Percentiles rank a stretch among this genome's conserved stretches.
phyloP scores from a whole-genome alignment of 257 asterid species.

The Solanum clarkiae region DNA sequence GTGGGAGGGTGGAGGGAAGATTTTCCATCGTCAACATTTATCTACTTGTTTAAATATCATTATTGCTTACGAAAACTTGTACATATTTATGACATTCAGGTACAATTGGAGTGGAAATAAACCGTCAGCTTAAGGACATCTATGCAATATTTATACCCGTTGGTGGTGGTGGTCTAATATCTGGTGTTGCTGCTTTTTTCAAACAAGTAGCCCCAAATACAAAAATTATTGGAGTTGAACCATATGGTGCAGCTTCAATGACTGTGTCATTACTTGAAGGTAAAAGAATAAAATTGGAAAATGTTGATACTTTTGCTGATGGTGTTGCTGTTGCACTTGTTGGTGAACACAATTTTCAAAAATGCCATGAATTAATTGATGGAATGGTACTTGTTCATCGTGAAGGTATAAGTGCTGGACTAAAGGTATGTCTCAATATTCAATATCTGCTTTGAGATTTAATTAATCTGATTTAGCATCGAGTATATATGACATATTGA shows the following conservation, averaged over 20 bases:
- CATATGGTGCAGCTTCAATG: constrained; percentile 89
- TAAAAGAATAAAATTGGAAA: constrained; percentile 50
- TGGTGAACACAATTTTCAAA: constrained; percentile 67
- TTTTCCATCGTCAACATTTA: no score
- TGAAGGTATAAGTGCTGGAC: constrained; percentile 80
- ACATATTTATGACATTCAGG: constrained; percentile 9
- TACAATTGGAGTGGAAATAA: constrained; percentile 79
- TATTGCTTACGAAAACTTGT: not conserved
- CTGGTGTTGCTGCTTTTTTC: constrained; percentile 83
- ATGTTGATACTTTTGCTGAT: constrained; percentile 93
- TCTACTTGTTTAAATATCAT: not conserved
- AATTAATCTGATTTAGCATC: no score
- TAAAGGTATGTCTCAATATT: constrained; percentile 25
- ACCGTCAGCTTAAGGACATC: constrained; percentile 43
- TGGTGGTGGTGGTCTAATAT: constrained; percentile 95
- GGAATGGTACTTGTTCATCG: constrained; percentile 76
- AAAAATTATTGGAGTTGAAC: constrained; percentile 86
- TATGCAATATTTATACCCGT: constrained; percentile 85
- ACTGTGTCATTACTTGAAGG: constrained; percentile 66
- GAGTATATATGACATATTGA: no score
- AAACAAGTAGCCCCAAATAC: constrained; percentile 68
- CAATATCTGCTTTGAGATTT: no score
- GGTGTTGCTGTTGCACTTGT: constrained; percentile 92
- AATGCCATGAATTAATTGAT: constrained; percentile 66
- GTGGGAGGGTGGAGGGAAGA: no score